These are phyloP conservation scores for Podospora appendiculata DNA, from an alignment of 495 filamentous ascomycete genomes.

Conservation along the genomic window DNA sequence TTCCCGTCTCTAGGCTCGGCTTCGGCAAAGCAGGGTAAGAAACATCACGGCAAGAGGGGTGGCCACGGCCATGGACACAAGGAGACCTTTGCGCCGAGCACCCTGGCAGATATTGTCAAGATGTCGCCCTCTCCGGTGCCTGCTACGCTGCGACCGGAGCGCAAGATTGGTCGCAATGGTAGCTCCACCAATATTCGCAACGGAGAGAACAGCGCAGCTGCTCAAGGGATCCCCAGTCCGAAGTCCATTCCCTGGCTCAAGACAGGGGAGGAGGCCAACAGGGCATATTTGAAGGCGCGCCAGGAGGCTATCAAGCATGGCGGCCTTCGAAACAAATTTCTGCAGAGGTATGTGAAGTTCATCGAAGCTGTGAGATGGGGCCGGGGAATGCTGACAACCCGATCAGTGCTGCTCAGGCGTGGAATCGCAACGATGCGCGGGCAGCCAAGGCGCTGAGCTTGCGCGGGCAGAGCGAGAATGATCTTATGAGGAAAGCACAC, in stretches of 20 bases:
- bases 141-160: constrained; percentile 38
- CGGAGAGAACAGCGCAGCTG: constrained; percentile 72
- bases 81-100: constrained; percentile 61
- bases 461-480: constrained; percentile 92
- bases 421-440: constrained; percentile 96
- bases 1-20: constrained; percentile 89
- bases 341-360: constrained; percentile 66
- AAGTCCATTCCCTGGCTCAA: constrained; percentile 96
- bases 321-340: constrained; percentile 89
- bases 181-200: constrained; percentile 47
- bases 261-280: constrained; percentile 85
- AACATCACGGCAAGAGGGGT: constrained; percentile 83
- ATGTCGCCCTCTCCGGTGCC: constrained; percentile 75
- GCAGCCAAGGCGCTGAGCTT: constrained; percentile 92
- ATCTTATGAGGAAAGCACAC: constrained; percentile 94
- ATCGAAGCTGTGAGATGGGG: background rate
- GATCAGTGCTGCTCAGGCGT: constrained; percentile 90
- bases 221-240: constrained; percentile 74
- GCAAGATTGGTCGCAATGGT: constrained; percentile 44
- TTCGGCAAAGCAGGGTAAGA: constrained; percentile 70
- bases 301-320: constrained; percentile 96
- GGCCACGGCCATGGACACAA: constrained; percentile 67
- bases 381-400: constrained; percentile 16
- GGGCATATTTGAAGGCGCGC: constrained; percentile 86
- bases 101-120: constrained; percentile 90